Conservation (phyloP, 2,329 filamentous ascomycete species). For the Phoma sp. region DNA sequence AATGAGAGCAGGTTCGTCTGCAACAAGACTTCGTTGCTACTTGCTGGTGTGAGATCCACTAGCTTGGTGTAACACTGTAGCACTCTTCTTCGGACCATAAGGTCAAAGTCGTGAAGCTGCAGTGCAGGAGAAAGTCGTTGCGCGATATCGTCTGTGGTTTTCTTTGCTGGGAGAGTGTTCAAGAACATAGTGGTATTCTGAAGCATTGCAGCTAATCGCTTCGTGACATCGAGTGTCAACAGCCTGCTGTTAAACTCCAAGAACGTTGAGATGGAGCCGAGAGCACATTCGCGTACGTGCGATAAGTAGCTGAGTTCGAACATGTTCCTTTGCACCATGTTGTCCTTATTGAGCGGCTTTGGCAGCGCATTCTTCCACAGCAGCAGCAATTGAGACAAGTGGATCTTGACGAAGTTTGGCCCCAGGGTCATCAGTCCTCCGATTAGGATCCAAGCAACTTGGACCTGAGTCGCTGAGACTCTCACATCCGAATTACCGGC, state of each 20-base stretch:
- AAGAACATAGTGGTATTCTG: constrained; percentile 92
- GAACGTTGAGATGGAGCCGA: constrained; percentile 90
- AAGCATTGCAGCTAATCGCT: constrained; percentile 89
- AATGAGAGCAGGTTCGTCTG: constrained; percentile 91
- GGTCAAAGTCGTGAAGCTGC: constrained; percentile 86
- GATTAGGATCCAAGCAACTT: constrained; percentile 97
- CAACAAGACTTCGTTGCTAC: constrained; percentile 81
- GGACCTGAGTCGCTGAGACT: constrained; percentile 91
- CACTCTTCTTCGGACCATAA: constrained; percentile 91
- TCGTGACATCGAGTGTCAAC: constrained; percentile 91
- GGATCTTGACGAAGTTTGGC: constrained; percentile 98
- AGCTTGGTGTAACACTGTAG: constrained; percentile 94
- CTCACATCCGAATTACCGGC: constrained; percentile 90
- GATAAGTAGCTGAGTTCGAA: constrained; percentile 91
- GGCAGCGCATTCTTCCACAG: constrained; percentile 98
- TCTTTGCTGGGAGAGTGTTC: constrained; percentile 81
- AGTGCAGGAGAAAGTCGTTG: constrained; percentile 84
- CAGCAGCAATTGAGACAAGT: constrained; percentile 88
- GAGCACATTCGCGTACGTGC: constrained; percentile 91
- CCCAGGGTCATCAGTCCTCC: constrained; percentile 95
- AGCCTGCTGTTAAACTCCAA: constrained; percentile 91
- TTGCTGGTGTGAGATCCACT: constrained; percentile 83
- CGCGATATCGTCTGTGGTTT: constrained; percentile 82
- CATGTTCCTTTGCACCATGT: constrained; percentile 79
- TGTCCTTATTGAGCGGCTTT: constrained; percentile 91